Percentiles rank a stretch among this genome's conserved stretches.
Evolutionary conservation across 768 basidiomycete genomes (phyloP).

Genomic region (Pleurotus salmoneostramineus): DNA sequence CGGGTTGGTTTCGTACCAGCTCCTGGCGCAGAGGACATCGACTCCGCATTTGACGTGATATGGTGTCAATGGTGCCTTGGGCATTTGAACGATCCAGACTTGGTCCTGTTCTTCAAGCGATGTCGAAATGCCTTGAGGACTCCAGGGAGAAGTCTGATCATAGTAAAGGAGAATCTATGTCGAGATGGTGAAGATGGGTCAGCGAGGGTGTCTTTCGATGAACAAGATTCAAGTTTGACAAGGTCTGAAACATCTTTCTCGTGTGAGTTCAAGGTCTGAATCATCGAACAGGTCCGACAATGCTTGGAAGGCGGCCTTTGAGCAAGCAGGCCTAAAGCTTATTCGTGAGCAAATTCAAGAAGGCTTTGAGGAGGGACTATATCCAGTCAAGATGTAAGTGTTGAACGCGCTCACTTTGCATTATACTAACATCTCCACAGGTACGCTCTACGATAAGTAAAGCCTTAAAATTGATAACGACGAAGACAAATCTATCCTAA

Average conservation of each 20-base stretch:
- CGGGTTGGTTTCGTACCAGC: conserved; percentile 61
- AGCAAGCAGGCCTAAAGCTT: conserved; percentile 66
- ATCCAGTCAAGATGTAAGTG: conserved; percentile 81
- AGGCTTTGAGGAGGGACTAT: conserved; percentile 81
- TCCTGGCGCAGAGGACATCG: conserved; percentile 37
- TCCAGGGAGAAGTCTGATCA: conserved; percentile 52
- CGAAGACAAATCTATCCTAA: no score
- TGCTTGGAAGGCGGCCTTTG: conserved; percentile 77
- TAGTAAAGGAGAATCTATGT: conserved; percentile 93
- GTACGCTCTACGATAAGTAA: conserved; percentile 47
- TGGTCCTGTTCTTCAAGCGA: conserved; percentile 71
- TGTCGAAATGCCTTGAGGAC: conserved; percentile 58
- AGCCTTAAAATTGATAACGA: no score
- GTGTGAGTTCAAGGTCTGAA: neutral
- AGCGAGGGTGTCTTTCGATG: conserved; percentile 64
- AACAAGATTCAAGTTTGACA: conserved; percentile 86
- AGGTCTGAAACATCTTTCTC: conserved; percentile 42
- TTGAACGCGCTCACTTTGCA: neutral
- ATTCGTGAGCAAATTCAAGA: conserved; percentile 74
- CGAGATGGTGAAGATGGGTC: conserved; percentile 46
- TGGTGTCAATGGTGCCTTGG: conserved; percentile 99
- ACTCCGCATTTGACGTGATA: conserved; percentile 79
- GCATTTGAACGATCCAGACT: conserved; percentile 73
- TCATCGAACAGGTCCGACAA: conserved; percentile 61
- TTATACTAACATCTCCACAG: conserved; percentile 23